phyloP scores from a whole-genome alignment of 306 rosid species.

The Hippophae rhamnoides region DNA sequence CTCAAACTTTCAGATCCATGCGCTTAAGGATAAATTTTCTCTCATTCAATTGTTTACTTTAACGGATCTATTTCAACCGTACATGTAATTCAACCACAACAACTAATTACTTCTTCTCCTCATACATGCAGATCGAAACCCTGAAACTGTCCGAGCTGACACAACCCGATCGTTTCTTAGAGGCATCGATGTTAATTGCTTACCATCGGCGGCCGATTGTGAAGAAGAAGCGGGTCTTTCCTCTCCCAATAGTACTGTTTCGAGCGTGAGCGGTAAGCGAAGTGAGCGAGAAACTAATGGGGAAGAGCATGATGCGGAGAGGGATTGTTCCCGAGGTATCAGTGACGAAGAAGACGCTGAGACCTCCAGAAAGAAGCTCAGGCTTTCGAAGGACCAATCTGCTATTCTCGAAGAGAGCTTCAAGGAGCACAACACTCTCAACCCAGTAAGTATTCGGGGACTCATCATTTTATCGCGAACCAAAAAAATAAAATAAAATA shows the following conservation, averaged over 20 bases:
- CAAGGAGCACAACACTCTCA: slow-evolving; percentile 95
- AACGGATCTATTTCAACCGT: background rate
- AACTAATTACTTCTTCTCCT: background rate
- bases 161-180: slow-evolving; percentile 40
- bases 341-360: slow-evolving; percentile 92
- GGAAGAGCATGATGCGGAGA: slow-evolving; percentile 58
- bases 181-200: slow-evolving; percentile 80
- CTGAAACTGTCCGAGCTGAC: slow-evolving; percentile 38
- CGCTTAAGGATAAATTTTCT: background rate
- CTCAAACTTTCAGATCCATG: background rate
- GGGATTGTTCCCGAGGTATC: slow-evolving; percentile 62
- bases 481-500: too few species aligned
- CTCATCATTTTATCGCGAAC: too few species aligned
- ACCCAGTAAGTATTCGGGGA: slow-evolving; percentile 51
- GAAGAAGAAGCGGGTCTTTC: slow-evolving; percentile 82
- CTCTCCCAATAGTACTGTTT: slow-evolving; percentile 86
- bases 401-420: slow-evolving; percentile 85
- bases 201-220: slow-evolving; percentile 53
- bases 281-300: slow-evolving; percentile 71
- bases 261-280: slow-evolving; percentile 82
- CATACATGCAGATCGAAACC: slow-evolving; percentile 49
- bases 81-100: background rate
- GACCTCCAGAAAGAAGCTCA: slow-evolving; percentile 70
- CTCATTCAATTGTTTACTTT: background rate
- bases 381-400: slow-evolving; percentile 89